Evolutionary conservation across 2,329 filamentous ascomycete genomes (phyloP).

Genomic region (Lecanicillium sp.): DNA sequence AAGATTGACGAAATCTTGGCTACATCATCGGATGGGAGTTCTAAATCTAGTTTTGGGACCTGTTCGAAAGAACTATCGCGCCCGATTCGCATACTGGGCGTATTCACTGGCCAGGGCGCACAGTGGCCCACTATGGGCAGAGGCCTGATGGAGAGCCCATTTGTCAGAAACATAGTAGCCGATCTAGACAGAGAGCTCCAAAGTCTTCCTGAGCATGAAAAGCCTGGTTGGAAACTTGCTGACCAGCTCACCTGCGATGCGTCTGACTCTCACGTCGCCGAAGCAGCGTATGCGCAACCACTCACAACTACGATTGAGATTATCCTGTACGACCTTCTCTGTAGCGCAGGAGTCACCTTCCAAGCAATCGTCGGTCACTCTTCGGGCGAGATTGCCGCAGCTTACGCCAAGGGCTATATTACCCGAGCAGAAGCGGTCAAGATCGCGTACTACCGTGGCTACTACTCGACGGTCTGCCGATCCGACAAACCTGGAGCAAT

Average conservation of each 20-base stretch:
- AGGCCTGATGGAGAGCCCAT: slow-evolving; percentile 20
- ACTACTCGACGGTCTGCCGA: slow-evolving; percentile 24
- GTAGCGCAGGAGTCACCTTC: slow-evolving; percentile 27
- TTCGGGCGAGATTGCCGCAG: slow-evolving; percentile 35
- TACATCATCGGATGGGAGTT: too few relatives aligned
- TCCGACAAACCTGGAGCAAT: slow-evolving; percentile 36
- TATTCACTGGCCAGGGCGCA: slow-evolving; percentile 25
- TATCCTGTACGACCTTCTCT: slow-evolving; percentile 29
- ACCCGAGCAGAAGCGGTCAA: slow-evolving; percentile 31
- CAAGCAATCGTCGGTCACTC: slow-evolving; percentile 31
- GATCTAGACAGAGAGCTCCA: slow-evolving; percentile 18
- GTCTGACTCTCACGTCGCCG: slow-evolving; percentile 17
- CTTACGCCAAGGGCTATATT: slow-evolving; percentile 30
- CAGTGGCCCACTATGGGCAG: slow-evolving; percentile 21
- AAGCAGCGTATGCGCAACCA: slow-evolving; percentile 30
- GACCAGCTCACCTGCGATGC: too few relatives aligned
- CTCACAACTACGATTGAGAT: slow-evolving; percentile 34
- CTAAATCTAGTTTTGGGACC: too few relatives aligned
- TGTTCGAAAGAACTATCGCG: not conserved
- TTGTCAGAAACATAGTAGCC: slow-evolving; percentile 15
- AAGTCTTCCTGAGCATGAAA: too few relatives aligned
- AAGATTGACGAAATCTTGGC: too few relatives aligned
- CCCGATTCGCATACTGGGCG: slow-evolving; percentile 10
- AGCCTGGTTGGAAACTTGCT: too few relatives aligned
- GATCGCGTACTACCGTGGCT: slow-evolving; percentile 37